Conservation (phyloP, 2,329 filamentous ascomycete genomes). For the Colletotrichum sp. region DNA sequence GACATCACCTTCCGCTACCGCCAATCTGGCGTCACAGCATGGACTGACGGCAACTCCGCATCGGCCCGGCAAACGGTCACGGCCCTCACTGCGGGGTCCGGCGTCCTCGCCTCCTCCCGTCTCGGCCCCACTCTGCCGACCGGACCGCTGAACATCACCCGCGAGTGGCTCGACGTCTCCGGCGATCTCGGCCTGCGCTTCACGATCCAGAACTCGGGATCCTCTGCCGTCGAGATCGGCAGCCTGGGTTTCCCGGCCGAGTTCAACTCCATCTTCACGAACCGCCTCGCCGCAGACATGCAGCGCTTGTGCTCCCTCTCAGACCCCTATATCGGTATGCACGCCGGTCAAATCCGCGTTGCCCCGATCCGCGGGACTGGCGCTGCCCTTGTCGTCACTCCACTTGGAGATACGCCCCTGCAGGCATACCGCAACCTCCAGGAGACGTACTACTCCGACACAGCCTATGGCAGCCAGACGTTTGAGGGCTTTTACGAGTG, state of each 20-base stretch:
- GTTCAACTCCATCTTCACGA: constrained; percentile 68
- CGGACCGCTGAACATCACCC: constrained; percentile 49
- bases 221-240: constrained; percentile 53
- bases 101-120: constrained; percentile 41
- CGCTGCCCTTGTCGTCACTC: constrained; percentile 58
- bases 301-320: constrained; percentile 56
- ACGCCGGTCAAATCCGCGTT: constrained; percentile 62
- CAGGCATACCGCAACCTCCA: constrained; percentile 60
- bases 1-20: constrained; percentile 63
- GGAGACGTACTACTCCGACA: constrained; percentile 45
- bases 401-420: constrained; percentile 47
- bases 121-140: constrained; percentile 45
- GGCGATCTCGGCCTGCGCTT: constrained; percentile 58
- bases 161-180: constrained; percentile 54
- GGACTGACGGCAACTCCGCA: constrained; percentile 54
- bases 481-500: constrained; percentile 68
- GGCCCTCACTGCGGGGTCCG: constrained; percentile 26
- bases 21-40: constrained; percentile 36
- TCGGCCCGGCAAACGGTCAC: constrained; percentile 42
- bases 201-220: constrained; percentile 51
- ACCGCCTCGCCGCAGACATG: constrained; percentile 51
- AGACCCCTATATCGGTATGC: constrained; percentile 63
- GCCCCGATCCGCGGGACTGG: constrained; percentile 55
- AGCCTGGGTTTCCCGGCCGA: constrained; percentile 63
- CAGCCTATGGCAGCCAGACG: constrained; percentile 55